Conservation (phyloP, 1,284 basidiomycete genomes). For the Boletus smithii region DNA sequence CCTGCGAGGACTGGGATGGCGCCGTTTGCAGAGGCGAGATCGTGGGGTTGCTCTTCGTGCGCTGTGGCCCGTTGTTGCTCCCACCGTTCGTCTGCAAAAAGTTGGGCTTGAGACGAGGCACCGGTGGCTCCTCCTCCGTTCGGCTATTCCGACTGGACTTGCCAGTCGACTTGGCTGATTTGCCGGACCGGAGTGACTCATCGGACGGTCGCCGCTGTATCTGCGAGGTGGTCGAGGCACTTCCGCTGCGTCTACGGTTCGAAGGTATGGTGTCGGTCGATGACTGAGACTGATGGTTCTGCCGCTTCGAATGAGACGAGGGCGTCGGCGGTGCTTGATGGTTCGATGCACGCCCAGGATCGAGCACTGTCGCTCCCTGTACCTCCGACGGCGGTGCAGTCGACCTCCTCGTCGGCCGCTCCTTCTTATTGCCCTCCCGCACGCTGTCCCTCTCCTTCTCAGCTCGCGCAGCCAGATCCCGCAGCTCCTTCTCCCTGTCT, state of each 20-base stretch:
- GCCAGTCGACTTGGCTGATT: slow-evolving; percentile 36
- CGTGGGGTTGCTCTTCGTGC: slow-evolving; percentile 46
- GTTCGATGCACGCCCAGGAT: slow-evolving; percentile 16
- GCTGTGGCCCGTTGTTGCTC: slow-evolving; percentile 35
- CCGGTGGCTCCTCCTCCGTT: slow-evolving; percentile 31
- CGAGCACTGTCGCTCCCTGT: slow-evolving; percentile 23
- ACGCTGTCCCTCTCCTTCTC: slow-evolving; percentile 19
- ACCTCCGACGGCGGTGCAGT: slow-evolving; percentile 13
- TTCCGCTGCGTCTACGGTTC: slow-evolving; percentile 30
- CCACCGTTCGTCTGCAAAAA: slow-evolving; percentile 21
- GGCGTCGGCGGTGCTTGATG: slow-evolving; percentile 12
- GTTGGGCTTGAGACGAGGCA: slow-evolving; percentile 31
- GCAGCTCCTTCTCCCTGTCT: slow-evolving; percentile 33
- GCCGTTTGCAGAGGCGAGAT: slow-evolving; percentile 31
- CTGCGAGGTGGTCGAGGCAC: slow-evolving; percentile 17
- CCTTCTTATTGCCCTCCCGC: slow-evolving; percentile 16
- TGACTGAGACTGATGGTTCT: slow-evolving; percentile 22
- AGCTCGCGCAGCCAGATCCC: slow-evolving; percentile 15
- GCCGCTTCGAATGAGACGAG: slow-evolving; percentile 19
- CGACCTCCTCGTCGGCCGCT: slow-evolving; percentile 14
- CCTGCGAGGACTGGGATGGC: slow-evolving; percentile 36
- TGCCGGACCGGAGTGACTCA: slow-evolving; percentile 44
- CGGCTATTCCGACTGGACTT: slow-evolving; percentile 31
- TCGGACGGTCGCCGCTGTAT: slow-evolving; percentile 32
- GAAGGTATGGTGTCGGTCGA: slow-evolving; percentile 20